Evolutionary conservation across 1,139 yeast genomes (phyloP), one percentile per base, ranked within the genome.

Genomic region (Candida sanyaensis): DNA sequence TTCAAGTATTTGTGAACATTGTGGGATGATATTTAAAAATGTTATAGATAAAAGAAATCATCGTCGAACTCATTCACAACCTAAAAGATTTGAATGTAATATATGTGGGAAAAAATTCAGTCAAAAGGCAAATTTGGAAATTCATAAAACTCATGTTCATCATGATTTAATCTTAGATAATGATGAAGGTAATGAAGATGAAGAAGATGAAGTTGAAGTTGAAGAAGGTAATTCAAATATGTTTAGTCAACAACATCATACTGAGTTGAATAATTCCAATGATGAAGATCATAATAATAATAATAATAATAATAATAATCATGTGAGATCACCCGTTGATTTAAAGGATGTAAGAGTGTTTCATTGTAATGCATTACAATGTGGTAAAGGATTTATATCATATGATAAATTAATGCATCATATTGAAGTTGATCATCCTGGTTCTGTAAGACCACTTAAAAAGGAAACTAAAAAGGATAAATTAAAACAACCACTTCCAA

Each of bases 51-150:
- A 54, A 37, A 43, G 56, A 41, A 55, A 55, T 41, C 58, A 56
- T 45, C 46, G 55, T 31, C 44, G 56, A 39, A 49, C 58, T 4
- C 59, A 56, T 49, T 49, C 55, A 9, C 55, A 52, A 38, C 57
- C 57, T 2, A 53, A 55, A 40, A 47, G 42, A 32, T 48, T 49
- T 41, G 50, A 49, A 38, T 64, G 66, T 52, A 45, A 51, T 10
- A 46, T 50, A 29, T 63, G 68, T 43, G 55, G 54, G 38, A 61
- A 63, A 26, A 52, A 55, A 24, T 63, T 62, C 48, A 59, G 58
- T 47, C 68, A 63, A 48, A 62, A 54, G 53, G 44, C 56, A 11
- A 56, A 56, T 42, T 52, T 56, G 32, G 47, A 49, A 10, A 48
- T 51, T 27, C 59, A 56, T 44, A 41, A 44, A 46, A 53, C 56